Base-by-base conservation (phyloP, 1,139 yeast species). In the Debaryomyces robertsiae region DNA sequence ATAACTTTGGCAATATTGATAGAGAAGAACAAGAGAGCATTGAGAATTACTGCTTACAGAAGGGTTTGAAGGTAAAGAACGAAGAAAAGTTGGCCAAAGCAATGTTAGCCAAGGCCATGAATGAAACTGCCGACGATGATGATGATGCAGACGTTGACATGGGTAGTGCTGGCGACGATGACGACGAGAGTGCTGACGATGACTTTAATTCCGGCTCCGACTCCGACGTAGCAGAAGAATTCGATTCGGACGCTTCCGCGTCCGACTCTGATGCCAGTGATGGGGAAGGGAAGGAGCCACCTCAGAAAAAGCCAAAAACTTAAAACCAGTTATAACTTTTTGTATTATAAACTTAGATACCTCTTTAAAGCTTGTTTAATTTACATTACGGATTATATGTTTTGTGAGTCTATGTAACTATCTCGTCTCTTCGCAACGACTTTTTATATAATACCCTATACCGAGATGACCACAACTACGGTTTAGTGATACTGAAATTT, bases 61-160 rank as follows among this genome's bases (percentile, higher is more conserved):
- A 88, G 74, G 87, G 86, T 40, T 68, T 93, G 47, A 75, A 80
- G 51, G 87, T 93, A 42, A 85, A 84, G 69, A 90, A 91, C 60
- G 98, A 93, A 59, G 94, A 89, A 50, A 88, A 83, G 54, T 86
- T 89, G 46, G 95, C 93, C 35, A 87, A 89, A 64, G 83, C 83
- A 39, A 76, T 85, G 71, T 68, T 90, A 56, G 87, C 86, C 35
- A 82, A 82, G 48, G 94, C 88, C 10, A 74, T 88, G 59, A 87
- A 79, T 33, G 87, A 79, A 37, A 85, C 79, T 23, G 84, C 74
- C 39, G 88, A 79, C 43, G 86, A 81, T 53, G 84, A 78, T 41
- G 84, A 75, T 44, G 76, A 71, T 41, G 74, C 63, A 9, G 83
- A 75, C 43, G 82, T 73, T 27, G 91, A 84, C 57, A 78, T 83